A percentile compares a stretch with the other conserved stretches of the same genome.
Conservation (phyloP, 352 stramenopile species). For the Phytophthora pistaciae region DNA sequence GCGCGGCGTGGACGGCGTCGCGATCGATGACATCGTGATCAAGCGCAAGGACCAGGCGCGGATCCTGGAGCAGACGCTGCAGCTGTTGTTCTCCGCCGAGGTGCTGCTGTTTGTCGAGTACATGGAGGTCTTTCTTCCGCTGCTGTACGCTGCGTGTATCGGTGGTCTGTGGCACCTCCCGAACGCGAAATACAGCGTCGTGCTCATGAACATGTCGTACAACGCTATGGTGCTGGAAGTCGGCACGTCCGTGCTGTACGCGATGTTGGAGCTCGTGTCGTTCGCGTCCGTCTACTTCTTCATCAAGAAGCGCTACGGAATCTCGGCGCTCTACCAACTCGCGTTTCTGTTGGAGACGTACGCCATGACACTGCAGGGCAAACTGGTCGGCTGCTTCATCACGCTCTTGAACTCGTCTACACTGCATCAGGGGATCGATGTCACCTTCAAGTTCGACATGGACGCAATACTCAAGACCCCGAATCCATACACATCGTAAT, state of each 20-base stretch:
- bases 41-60: constrained; percentile 16
- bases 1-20: not conserved
- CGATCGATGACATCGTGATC: constrained; percentile 20
- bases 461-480: not conserved
- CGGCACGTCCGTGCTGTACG: constrained; percentile 9
- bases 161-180: constrained; percentile 15
- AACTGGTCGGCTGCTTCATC: constrained; percentile 31
- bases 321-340: constrained; percentile 34
- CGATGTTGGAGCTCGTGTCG: constrained; percentile 21
- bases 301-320: constrained; percentile 31
- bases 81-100: constrained; percentile 34
- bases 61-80: constrained; percentile 18
- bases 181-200: constrained; percentile 25
- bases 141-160: constrained; percentile 34
- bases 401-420: not conserved
- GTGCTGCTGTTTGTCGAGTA: constrained; percentile 40
- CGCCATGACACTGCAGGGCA: constrained; percentile 15
- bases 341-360: constrained; percentile 46
- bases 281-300: constrained; percentile 28
- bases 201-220: constrained; percentile 18
- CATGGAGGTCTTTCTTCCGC: constrained; percentile 40
- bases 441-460: constrained; percentile 4
- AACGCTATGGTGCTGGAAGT: constrained; percentile 6
- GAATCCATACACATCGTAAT: not conserved
- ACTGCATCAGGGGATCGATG: not conserved